Base-by-base conservation (phyloP, 2,329 filamentous ascomycete genomes). In the Fusarium ambrosium region DNA sequence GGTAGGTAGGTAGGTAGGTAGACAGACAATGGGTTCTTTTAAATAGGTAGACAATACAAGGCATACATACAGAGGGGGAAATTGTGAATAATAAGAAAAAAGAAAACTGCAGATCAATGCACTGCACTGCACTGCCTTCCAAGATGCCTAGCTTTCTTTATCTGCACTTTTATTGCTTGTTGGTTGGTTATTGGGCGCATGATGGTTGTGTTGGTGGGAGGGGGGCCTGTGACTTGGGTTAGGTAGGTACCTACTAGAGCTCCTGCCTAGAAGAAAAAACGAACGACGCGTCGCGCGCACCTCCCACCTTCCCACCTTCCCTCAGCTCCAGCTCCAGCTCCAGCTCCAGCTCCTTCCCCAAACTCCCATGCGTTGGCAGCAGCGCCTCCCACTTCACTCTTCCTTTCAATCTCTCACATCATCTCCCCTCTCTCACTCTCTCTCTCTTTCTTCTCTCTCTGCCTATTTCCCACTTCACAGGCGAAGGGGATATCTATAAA, bases 271-370 rank as follows among this genome's bases (percentile, higher is more conserved):
- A 61, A 55, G 51, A 55, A 55, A 55, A 55, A 55, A 55, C 27
- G 51, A 55, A 66, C 51, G 64, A 78, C 77, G 77, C 77, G 76
- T 77, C 70, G 67, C 62, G 74, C 77, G 48, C 48, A 53, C 48
- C 41, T 43, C 18, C 16, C 16, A 8, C 34, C 13, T 2, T 11
- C 32, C 32, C 32, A 11, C 32, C n/a, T 37, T 51, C 48, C 48
- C 67, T 72, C 70, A 64, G 67, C 56, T 71, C 75, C 75, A 24
- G 51, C 63, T 64, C 69, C 24, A 56, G 61, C 63, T 68, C 69
- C 24, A 24, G 24, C 24, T 24, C 24, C 36, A 58, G 62, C 65
- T 69, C 67, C 56, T 67, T 66, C 69, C 43, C 45, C 53, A 45
- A 67, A 60, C 37, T 62, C n/a, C 43, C 60, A 29, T 63, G 61